Evolutionary conservation across 202 grass and related monocot species (phyloP).

Genomic region (Carex sylvatica): DNA sequence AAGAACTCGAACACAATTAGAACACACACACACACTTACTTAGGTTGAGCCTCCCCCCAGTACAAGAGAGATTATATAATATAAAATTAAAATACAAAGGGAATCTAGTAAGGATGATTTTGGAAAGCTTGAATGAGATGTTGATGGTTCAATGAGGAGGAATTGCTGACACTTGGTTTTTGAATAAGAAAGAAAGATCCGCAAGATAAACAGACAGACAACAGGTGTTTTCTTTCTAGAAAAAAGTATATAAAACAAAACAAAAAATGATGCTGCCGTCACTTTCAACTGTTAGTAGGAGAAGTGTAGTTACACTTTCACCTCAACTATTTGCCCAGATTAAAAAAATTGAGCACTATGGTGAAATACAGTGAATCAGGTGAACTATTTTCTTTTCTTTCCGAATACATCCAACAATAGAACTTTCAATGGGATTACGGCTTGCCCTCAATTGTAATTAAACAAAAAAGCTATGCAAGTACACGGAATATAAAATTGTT

Average conservation of each 20-base stretch:
- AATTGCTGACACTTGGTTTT: constrained; percentile 7
- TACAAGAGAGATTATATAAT: neutral
- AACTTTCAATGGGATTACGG: neutral
- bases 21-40: constrained; percentile 15
- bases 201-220: neutral
- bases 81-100: neutral
- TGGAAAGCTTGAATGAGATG: constrained; percentile 14
- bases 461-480: neutral
- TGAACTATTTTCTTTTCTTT: neutral
- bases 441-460: neutral
- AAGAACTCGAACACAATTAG: constrained; percentile 15
- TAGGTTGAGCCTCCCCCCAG: neutral
- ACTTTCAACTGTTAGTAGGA: constrained; percentile 19
- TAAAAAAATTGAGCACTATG: constrained; percentile 1
- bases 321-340: neutral
- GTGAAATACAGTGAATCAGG: neutral
- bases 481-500: too few species aligned
- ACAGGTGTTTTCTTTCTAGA: constrained; percentile 20
- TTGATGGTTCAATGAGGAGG: constrained; percentile 3
- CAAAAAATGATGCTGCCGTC: neutral
- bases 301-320: constrained; percentile 12
- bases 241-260: neutral
- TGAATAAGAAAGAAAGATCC: constrained; percentile 1
- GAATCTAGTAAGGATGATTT: neutral
- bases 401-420: neutral